Evolutionary conservation across 306 rosid species (phyloP).

Genomic region (Senna tora): DNA sequence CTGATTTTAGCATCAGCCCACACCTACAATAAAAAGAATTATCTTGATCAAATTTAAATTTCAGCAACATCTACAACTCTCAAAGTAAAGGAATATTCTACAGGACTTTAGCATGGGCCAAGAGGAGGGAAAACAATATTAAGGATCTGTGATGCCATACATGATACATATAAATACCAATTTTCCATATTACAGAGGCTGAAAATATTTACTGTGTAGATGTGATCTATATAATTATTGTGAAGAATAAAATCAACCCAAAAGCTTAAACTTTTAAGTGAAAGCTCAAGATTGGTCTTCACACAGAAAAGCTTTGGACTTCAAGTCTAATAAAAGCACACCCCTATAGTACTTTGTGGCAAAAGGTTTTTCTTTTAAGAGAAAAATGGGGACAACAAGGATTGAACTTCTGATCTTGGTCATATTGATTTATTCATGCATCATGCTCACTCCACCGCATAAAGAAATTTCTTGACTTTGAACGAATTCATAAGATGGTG

Average conservation of each 20-base stretch:
- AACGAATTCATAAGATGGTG: neutral
- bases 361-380: neutral
- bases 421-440: neutral
- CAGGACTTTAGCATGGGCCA: neutral
- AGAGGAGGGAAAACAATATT: neutral
- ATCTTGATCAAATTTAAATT: neutral
- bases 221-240: neutral
- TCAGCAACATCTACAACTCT: constrained; percentile 7
- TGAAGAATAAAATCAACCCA: neutral
- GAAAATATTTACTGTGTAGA: neutral
- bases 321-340: neutral
- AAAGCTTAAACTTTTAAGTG: neutral
- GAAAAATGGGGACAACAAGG: neutral
- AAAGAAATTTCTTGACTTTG: neutral
- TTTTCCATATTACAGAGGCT: neutral
- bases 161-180: neutral
- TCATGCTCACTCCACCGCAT: neutral
- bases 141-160: neutral
- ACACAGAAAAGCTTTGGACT: neutral
- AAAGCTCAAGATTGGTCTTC: neutral
- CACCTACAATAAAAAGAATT: constrained; percentile 46
- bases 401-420: neutral
- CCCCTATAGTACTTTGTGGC: too few species aligned
- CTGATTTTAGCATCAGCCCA: constrained; percentile 90
- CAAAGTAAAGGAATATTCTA: neutral